Evolutionary conservation across 805 yeast species (phyloP).

Genomic region (Saccharomycopsis microspora): DNA sequence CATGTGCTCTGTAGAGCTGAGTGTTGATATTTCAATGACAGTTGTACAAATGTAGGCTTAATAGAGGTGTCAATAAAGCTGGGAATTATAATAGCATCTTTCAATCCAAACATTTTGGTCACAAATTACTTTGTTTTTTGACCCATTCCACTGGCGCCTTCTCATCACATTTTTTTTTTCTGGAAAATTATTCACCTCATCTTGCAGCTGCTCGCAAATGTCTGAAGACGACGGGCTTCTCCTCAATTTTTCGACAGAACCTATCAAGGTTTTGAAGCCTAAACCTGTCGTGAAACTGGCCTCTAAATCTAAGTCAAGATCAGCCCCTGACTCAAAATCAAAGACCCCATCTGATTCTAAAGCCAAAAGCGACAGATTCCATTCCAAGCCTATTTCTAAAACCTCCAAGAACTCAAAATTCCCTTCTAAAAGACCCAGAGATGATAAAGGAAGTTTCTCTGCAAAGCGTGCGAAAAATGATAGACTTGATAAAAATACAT

Average conservation of each 20-base stretch:
- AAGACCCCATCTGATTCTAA: conserved; percentile 22
- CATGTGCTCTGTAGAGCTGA: no score
- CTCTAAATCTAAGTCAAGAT: conserved; percentile 5
- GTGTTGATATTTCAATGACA: no score
- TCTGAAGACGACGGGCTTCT: conserved; percentile 55
- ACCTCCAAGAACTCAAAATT: conserved; percentile 5
- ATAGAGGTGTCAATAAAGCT: no score
- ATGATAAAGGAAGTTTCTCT: conserved; percentile 12
- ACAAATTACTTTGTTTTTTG: no score
- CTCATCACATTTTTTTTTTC: no score
- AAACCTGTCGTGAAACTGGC: conserved; percentile 1
- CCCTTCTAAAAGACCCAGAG: conserved; percentile 15
- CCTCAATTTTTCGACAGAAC: conserved; percentile 52
- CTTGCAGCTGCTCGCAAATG: neutral
- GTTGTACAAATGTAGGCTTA: no score
- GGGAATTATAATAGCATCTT: no score
- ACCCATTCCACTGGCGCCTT: no score
- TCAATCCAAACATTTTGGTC: no score
- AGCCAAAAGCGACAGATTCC: neutral
- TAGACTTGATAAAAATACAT: conserved; percentile 33
- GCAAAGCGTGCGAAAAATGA: conserved; percentile 32
- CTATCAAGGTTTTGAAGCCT: conserved; percentile 9
- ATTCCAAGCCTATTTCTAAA: no score
- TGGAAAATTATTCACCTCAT: no score
- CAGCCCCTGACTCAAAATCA: conserved; percentile 21